Conservation (phyloP, 257 asterid genomes). For the Cynanchum wilfordii region DNA sequence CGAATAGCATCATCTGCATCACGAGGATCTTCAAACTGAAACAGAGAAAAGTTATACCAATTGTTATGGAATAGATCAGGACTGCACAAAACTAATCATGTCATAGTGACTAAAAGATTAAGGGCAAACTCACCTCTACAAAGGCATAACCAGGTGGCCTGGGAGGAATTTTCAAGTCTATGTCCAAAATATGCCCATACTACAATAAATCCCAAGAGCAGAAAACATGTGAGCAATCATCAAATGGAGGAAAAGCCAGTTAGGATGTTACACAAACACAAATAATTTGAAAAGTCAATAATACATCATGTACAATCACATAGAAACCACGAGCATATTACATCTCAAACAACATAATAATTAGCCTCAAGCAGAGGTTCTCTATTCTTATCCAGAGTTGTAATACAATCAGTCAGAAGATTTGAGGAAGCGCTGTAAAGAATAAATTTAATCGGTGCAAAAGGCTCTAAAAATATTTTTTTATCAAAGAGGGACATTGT, state of each 20-base stretch:
- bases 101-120: neutral
- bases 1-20: slow-evolving; percentile 86
- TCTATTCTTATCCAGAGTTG: neutral
- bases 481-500: neutral
- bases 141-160: slow-evolving; percentile 89
- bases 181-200: slow-evolving; percentile 70
- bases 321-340: neutral
- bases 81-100: neutral
- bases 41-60: neutral
- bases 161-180: slow-evolving; percentile 84
- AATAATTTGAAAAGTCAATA: neutral
- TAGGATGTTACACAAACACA: neutral
- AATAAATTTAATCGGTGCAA: neutral
- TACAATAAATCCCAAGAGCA: slow-evolving; percentile 25
- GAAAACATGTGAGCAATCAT: slow-evolving; percentile 6
- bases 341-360: neutral
- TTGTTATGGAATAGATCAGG: neutral
- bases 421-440: neutral
- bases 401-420: neutral
- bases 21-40: slow-evolving; percentile 63
- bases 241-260: neutral
- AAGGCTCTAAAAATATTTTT: neutral
- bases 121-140: slow-evolving; percentile 57
- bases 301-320: neutral
- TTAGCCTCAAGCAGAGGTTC: neutral